Evolutionary conservation across 2,329 filamentous ascomycete species (phyloP).

Genomic region (Fusarium veterinarium): DNA sequence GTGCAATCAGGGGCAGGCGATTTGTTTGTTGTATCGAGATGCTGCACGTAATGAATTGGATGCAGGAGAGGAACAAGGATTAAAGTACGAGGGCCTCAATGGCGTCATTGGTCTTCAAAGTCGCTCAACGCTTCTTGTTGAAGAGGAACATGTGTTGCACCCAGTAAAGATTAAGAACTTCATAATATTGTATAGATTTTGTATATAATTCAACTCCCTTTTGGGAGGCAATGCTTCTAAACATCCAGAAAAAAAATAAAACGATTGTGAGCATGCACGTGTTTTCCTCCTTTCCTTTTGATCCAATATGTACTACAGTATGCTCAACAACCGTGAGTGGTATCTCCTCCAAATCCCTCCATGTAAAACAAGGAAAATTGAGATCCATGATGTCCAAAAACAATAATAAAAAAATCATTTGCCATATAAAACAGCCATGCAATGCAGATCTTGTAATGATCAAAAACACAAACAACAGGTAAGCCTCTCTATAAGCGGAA

Average conservation of each 20-base stretch:
- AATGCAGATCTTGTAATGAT: slow-evolving; percentile 39
- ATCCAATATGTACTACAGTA: slow-evolving; percentile 36
- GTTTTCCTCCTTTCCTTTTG: slow-evolving; percentile 18
- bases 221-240: slow-evolving; percentile 15
- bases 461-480: slow-evolving; percentile 20
- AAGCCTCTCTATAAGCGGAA: slow-evolving; percentile 31
- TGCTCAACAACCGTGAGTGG: slow-evolving; percentile 37
- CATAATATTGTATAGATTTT: slow-evolving; percentile 5
- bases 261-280: slow-evolving; percentile 27
- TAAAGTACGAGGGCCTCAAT: neutral
- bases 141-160: neutral
- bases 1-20: slow-evolving; percentile 11
- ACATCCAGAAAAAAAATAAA: slow-evolving; percentile 25
- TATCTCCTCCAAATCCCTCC: slow-evolving; percentile 40
- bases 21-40: slow-evolving; percentile 14
- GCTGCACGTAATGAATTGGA: slow-evolving; percentile 19
- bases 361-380: slow-evolving; percentile 18
- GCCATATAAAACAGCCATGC: slow-evolving; percentile 33
- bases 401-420: slow-evolving; percentile 10
- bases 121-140: neutral
- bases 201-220: slow-evolving; percentile 10
- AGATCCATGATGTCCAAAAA: slow-evolving; percentile 29
- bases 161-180: neutral
- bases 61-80: slow-evolving; percentile 14
- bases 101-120: slow-evolving; percentile 10